phyloP scores from a whole-genome alignment of 1,284 basidiomycete species.

The Cutaneotrichosporon cavernicola region DNA sequence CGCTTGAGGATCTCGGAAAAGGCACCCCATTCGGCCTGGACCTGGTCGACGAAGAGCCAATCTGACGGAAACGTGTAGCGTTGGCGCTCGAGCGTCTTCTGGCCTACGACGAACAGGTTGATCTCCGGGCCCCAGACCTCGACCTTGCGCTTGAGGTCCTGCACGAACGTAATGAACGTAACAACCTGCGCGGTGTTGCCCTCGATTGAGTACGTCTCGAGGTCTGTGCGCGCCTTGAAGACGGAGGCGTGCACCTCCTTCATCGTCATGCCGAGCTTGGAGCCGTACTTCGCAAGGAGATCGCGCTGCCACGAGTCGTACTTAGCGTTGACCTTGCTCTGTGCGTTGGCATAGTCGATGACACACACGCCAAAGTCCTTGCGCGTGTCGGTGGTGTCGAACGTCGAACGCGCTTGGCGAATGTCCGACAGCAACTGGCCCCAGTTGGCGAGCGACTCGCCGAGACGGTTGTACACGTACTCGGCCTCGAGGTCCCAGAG shows the following conservation, averaged over 20 bases:
- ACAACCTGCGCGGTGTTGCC: constrained; percentile 87
- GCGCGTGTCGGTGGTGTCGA: constrained; percentile 92
- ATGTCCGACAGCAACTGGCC: constrained; percentile 93
- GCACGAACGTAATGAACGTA: constrained; percentile 97
- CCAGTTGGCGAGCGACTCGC: constrained; percentile 89
- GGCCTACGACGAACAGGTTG: constrained; percentile 85
- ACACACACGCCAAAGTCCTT: constrained; percentile 89
- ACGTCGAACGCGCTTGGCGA: constrained; percentile 91
- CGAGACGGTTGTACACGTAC: constrained; percentile 87
- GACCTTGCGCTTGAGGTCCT: constrained; percentile 95
- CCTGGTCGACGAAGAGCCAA: constrained; percentile 97
- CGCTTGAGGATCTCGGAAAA: constrained; percentile 97
- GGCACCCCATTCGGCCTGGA: constrained; percentile 96
- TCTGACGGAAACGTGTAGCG: constrained; percentile 94
- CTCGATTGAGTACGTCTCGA: constrained; percentile 83
- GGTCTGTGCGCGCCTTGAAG: constrained; percentile 85
- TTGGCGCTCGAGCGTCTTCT: constrained; percentile 95
- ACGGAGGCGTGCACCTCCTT: constrained; percentile 93
- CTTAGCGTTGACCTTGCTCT: constrained; percentile 94
- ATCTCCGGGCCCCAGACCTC: constrained; percentile 97
- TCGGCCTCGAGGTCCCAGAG: constrained; percentile 98
- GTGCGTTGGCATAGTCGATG: constrained; percentile 97
- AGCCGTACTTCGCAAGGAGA: constrained; percentile 85
- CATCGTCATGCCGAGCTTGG: constrained; percentile 89
- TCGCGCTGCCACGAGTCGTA: constrained; percentile 98